These are phyloP conservation scores for Cylindrotheca fusiformis DNA, from an alignment of 108 stramenopile species.

Conservation along the genomic window DNA sequence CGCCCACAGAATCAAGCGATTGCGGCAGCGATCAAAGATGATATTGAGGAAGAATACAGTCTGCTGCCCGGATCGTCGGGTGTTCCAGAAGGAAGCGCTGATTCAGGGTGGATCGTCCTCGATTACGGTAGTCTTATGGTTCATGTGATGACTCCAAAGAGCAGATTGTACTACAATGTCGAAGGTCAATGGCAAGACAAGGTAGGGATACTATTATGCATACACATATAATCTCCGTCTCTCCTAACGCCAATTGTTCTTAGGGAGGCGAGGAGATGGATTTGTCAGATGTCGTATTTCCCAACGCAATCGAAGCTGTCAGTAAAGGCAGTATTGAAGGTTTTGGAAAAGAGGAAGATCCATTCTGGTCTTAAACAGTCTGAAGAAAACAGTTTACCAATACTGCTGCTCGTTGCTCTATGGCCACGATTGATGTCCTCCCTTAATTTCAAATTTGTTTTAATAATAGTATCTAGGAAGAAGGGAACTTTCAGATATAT, in stretches of 20 bases:
- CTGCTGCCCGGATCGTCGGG: constrained; percentile 55
- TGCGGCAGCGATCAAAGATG: constrained; percentile 72
- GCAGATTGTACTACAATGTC: constrained; percentile 86
- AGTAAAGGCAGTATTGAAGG: constrained; percentile 24
- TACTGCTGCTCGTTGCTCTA: not conserved
- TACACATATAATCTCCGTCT: too few relatives aligned
- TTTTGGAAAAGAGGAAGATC: constrained; percentile 52
- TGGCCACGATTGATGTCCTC: too few relatives aligned
- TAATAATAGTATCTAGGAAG: too few relatives aligned
- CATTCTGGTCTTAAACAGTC: constrained; percentile 76
- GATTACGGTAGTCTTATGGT: constrained; percentile 93
- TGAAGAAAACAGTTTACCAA: not conserved
- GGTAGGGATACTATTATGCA: too few relatives aligned
- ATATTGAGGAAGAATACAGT: constrained; percentile 63
- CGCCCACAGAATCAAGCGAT: constrained; percentile 95
- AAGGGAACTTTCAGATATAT: too few relatives aligned
- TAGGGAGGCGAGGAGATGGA: constrained; percentile 72
- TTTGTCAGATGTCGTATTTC: constrained; percentile 54
- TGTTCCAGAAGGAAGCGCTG: constrained; percentile 83
- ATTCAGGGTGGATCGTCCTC: constrained; percentile 90
- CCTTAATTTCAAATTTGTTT: too few relatives aligned
- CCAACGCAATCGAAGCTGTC: constrained; percentile 16
- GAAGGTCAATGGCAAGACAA: constrained; percentile 81
- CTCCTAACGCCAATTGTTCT: too few relatives aligned
- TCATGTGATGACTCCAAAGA: constrained; percentile 91